These are phyloP conservation scores for Thalassiosira oceanica DNA, from an alignment of 352 stramenopile genomes.

Conservation along the genomic window DNA sequence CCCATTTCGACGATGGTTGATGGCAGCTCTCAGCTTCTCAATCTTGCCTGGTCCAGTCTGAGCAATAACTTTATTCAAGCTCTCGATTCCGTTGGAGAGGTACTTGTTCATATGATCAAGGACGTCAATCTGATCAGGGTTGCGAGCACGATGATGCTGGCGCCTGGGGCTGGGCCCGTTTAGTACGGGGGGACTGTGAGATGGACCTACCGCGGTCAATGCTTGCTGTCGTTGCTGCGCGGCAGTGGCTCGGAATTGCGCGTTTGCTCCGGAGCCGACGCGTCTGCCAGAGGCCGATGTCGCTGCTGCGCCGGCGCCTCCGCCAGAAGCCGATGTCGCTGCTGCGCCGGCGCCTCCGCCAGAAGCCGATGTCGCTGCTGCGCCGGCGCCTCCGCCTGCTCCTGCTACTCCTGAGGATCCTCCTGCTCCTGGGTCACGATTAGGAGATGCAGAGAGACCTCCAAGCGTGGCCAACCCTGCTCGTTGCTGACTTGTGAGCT, in stretches of 20 bases:
- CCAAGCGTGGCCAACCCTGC: no score
- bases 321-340: background rate
- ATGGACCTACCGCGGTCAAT: background rate
- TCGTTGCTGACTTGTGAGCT: no score
- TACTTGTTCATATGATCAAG: background rate
- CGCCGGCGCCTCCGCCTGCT: background rate
- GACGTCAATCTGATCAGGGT: background rate
- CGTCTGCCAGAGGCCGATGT: background rate
- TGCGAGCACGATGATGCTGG: no score
- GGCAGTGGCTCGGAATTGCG: background rate
- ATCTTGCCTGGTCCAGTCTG: no score
- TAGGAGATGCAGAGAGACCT: no score
- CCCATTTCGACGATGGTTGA: no score
- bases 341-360: background rate
- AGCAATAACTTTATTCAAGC: conserved; percentile 1
- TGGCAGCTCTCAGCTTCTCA: no score
- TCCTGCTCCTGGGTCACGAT: no score
- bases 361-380: background rate
- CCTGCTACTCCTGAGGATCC: no score
- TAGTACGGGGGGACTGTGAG: background rate
- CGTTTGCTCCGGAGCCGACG: background rate
- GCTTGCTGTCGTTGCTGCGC: background rate
- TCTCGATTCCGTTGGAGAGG: background rate
- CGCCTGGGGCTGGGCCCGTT: background rate
- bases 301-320: background rate